These are phyloP conservation scores for Suillus luteus DNA, from an alignment of 768 basidiomycete species.

Conservation along the genomic window DNA sequence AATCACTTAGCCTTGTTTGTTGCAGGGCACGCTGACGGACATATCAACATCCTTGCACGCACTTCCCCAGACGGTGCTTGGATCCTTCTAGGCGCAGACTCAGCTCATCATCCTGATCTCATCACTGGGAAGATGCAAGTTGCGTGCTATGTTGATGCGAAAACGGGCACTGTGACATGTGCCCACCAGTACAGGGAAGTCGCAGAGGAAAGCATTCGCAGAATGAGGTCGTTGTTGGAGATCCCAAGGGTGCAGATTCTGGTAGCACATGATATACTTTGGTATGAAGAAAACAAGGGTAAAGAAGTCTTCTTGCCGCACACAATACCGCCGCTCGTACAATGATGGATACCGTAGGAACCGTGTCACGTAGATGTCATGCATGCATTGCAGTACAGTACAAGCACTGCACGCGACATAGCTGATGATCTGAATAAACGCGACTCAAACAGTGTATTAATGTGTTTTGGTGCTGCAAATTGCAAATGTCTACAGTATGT, in stretches of 20 bases:
- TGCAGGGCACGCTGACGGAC: conserved; percentile 49
- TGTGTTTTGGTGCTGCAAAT: neutral
- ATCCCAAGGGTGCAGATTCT: conserved; percentile 46
- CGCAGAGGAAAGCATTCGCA: conserved; percentile 44
- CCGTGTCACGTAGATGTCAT: neutral
- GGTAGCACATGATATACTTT: conserved; percentile 54
- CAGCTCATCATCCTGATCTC: conserved; percentile 52
- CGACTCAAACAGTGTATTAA: neutral
- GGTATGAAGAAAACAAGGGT: conserved; percentile 50
- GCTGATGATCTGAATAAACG: neutral
- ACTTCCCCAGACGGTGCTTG: conserved; percentile 51
- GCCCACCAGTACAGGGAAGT: conserved; percentile 45
- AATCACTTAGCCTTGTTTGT: neutral
- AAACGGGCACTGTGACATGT: conserved; percentile 35
- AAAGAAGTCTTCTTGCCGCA: conserved; percentile 39
- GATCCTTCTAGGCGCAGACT: conserved; percentile 55
- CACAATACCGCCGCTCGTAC: conserved; percentile 16
- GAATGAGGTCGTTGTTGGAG: conserved; percentile 40
- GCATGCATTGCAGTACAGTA: neutral
- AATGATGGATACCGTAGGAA: neutral
- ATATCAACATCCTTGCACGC: conserved; percentile 53
- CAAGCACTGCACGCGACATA: neutral
- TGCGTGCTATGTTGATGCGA: conserved; percentile 22
- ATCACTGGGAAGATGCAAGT: conserved; percentile 44
- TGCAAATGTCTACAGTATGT: neutral